These are phyloP conservation scores for Psilocybe tampanensis DNA, from an alignment of 768 basidiomycete species.

Conservation along the genomic window DNA sequence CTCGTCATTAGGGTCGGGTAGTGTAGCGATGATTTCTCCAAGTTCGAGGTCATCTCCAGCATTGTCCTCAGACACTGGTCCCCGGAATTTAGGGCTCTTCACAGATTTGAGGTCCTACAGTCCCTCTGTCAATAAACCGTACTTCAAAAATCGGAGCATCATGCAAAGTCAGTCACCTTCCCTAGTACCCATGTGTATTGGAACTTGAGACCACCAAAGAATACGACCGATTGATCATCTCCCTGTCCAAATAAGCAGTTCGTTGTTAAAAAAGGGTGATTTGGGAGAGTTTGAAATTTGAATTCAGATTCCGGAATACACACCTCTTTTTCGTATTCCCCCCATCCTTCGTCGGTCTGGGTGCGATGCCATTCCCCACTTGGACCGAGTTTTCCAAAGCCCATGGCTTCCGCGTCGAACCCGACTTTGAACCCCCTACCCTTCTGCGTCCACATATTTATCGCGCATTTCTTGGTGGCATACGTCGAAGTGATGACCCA, in stretches of 20 bases:
- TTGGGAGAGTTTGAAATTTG: neutral
- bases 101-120: constrained; percentile 8
- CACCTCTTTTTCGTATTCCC: constrained; percentile 20
- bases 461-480: constrained; percentile 21
- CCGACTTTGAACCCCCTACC: constrained; percentile 20
- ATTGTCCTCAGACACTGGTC: neutral
- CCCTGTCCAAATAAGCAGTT: constrained; percentile 14
- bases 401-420: constrained; percentile 19
- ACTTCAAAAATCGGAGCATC: neutral
- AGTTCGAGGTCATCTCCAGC: neutral
- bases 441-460: constrained; percentile 23
- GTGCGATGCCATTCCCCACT: constrained; percentile 22
- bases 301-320: neutral
- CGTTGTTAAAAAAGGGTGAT: no score
- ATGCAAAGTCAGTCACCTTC: neutral
- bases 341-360: constrained; percentile 25
- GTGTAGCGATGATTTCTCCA: constrained; percentile 8
- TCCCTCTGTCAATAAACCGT: neutral
- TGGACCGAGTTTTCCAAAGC: constrained; percentile 17
- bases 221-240: constrained; percentile 18
- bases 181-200: constrained; percentile 17
- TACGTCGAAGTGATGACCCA: constrained; percentile 26
- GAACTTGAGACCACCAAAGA: constrained; percentile 24
- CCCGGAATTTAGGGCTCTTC: neutral
- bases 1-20: constrained; percentile 17